Conservation (phyloP, 2,329 filamentous ascomycete genomes). For the Ophiostoma piceae region DNA sequence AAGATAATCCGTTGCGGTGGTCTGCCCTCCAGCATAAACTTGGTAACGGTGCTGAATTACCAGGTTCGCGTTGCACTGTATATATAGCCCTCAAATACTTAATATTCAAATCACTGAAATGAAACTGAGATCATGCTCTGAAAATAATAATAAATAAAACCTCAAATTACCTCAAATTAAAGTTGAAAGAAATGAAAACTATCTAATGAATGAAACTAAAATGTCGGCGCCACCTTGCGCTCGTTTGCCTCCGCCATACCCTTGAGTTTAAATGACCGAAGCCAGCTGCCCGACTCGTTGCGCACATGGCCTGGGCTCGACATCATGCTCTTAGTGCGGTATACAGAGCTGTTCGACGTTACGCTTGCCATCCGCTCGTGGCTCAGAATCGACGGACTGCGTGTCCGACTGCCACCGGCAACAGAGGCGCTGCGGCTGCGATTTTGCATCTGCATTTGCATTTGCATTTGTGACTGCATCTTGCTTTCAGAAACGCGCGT, state of each 20-base stretch:
- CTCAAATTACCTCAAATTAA: neutral
- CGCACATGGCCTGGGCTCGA: constrained; percentile 14
- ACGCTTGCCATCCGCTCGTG: neutral
- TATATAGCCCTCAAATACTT: neutral
- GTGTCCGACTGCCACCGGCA: neutral
- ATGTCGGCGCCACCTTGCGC: constrained; percentile 30
- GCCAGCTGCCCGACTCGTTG: constrained; percentile 22
- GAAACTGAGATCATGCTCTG: neutral
- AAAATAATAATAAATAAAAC: neutral
- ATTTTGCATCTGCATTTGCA: neutral
- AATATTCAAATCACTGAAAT: neutral
- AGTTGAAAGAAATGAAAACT: neutral
- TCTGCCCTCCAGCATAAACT: neutral
- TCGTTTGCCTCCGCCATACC: constrained; percentile 26
- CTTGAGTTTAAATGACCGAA: constrained; percentile 29
- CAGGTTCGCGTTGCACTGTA: neutral
- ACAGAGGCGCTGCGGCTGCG: constrained; percentile 1
- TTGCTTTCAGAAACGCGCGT: neutral
- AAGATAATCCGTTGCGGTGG: neutral
- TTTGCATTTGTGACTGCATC: neutral
- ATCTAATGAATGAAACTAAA: constrained; percentile 23
- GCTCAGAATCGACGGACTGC: neutral
- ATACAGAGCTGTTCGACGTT: neutral
- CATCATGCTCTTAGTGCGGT: neutral
- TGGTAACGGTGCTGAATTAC: neutral